Conservation (phyloP, 2,329 filamentous ascomycete genomes). For the Fusarium sp. region DNA sequence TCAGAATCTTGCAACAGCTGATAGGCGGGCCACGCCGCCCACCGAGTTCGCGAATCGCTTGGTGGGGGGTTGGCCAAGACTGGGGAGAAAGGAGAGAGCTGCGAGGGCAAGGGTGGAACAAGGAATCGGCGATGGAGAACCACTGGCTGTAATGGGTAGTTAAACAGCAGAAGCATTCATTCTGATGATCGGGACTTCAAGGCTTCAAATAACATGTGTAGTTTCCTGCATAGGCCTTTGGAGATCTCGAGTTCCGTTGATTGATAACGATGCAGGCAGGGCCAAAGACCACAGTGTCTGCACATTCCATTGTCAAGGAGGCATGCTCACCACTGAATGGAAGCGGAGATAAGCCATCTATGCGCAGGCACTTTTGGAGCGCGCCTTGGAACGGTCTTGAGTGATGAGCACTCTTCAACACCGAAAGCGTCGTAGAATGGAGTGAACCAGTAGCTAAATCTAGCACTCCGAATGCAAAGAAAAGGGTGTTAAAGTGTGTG, state of each 20-base stretch:
- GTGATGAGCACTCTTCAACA: constrained; percentile 7
- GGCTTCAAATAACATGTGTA: neutral
- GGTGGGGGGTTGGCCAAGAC: constrained; percentile 25
- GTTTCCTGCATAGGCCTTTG: neutral
- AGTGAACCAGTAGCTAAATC: constrained; percentile 11
- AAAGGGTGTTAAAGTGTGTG: constrained; percentile 22
- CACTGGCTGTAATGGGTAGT: neutral
- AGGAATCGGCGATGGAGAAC: neutral
- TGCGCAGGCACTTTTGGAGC: constrained; percentile 6
- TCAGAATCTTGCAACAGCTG: constrained; percentile 18
- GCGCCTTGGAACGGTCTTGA: neutral
- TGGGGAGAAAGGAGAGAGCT: neutral
- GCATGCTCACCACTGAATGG: neutral
- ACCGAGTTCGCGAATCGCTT: constrained; percentile 42
- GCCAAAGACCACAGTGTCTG: neutral
- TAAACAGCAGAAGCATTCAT: neutral
- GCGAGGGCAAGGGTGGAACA: neutral
- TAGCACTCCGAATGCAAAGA: constrained; percentile 3
- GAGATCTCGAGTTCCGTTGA: neutral
- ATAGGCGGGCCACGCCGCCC: constrained; percentile 32
- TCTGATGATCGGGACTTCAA: neutral
- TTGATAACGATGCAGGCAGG: neutral
- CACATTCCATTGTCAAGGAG: neutral
- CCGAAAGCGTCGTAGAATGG: constrained; percentile 8
- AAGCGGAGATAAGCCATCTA: neutral